Base-by-base conservation (phyloP, 352 stramenopile genomes). In the Phytophthora meadii region DNA sequence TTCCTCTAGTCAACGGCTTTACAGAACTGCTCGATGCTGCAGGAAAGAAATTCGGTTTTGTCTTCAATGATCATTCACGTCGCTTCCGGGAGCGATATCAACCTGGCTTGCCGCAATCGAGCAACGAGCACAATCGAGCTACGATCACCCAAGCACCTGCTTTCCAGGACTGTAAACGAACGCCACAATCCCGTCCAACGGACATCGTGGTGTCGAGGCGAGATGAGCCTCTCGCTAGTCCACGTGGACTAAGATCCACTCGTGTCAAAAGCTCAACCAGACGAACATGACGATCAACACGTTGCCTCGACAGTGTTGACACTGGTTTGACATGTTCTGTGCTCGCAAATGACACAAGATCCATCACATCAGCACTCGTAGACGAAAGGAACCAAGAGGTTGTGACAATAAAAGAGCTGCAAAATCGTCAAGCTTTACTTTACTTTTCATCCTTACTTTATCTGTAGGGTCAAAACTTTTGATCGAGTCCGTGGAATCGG, bases 371-470 rank as follows among this genome's bases (percentile, higher is more conserved):
- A 36, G 2, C 30, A 36, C 30, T 4, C 9, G 30, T 36, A 36
- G 30, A 36, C 30, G 30, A 36, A 36, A 4, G 2, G 2, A 36
- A 36, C 14, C 7, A 42, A 15, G 12, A 42, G 12, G 12, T 15
- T 42, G 14, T 12, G 2, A 5, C 14, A 41, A 15, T 2, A 14
- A 48, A 28, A 34, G 34, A 59, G 51, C 41, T 65, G 58, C 53
- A 69, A 72, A 72, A 72, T 68, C 46, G 45, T 68, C 57, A 72
- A 70, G 47, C 37, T 67, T 77, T 74, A 77, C 64, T 77, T 77
- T 74, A 77, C 65, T 74, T 64, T 71, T 75, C 58, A 76, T 77
- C 69, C 64, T 11, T 77, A 77, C 69, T 77, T 74, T 74, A 77
- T 77, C 65, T 77, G 55, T 74, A 77, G 42, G 65, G 48, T 46